Evolutionary conservation across 768 basidiomycete genomes (phyloP).

Genomic region (Cytidiella melzeri): DNA sequence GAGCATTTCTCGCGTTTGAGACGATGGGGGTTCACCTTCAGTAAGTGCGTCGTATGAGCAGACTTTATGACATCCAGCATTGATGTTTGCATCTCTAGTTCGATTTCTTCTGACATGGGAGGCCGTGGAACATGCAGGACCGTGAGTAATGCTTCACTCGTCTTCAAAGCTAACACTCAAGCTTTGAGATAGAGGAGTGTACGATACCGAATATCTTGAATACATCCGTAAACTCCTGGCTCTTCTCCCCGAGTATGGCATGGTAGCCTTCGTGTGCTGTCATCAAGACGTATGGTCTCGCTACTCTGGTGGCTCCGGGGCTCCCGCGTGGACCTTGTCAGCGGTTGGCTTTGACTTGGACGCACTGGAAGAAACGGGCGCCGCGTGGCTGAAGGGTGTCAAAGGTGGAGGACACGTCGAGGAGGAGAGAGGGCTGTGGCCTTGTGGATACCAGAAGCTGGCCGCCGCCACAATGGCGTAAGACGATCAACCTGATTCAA

Average conservation of each 20-base stretch:
- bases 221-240: slow-evolving; percentile 71
- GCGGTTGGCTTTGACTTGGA: slow-evolving; percentile 79
- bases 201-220: slow-evolving; percentile 76
- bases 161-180: neutral
- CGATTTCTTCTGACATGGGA: slow-evolving; percentile 97
- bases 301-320: slow-evolving; percentile 91
- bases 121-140: slow-evolving; percentile 89
- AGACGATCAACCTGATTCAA: slow-evolving; percentile 24
- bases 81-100: too few species aligned
- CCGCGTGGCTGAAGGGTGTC: slow-evolving; percentile 83
- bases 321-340: slow-evolving; percentile 93
- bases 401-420: slow-evolving; percentile 70
- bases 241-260: slow-evolving; percentile 64
- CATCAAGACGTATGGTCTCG: slow-evolving; percentile 98
- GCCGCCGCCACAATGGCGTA: slow-evolving; percentile 92
- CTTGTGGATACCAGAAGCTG: slow-evolving; percentile 89
- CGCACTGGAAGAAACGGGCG: slow-evolving; percentile 73
- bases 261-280: slow-evolving; percentile 69
- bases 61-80: too few species aligned
- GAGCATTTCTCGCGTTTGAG: slow-evolving; percentile 76
- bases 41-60: slow-evolving; percentile 40
- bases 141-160: slow-evolving; percentile 48
- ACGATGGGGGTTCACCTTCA: slow-evolving; percentile 83
- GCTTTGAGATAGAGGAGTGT: slow-evolving; percentile 53
- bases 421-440: slow-evolving; percentile 83